A percentile compares a stretch with the other conserved stretches of the same genome.
These are phyloP conservation scores for thale cress (Arabidopsis thaliana) DNA, from an alignment of 345 rosid genomes.

Conservation along the genomic window TAIR10.1 NC_003074.8:23159001-23159500, in stretches of 20 bases:
- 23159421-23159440: background rate
- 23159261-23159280: background rate
- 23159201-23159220: background rate
- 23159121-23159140: background rate
- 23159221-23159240: background rate
- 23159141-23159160: background rate
- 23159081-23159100: constrained; percentile 30
- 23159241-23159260: background rate
- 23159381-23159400: background rate
- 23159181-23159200: background rate
- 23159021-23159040: background rate
- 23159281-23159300: background rate
- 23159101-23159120: constrained; percentile 22
- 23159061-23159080: background rate
- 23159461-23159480: too few species aligned
- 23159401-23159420: background rate
- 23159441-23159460: too few species aligned
- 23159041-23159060: constrained; percentile 6
- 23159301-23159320: background rate
- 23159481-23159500: too few species aligned
- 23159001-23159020: background rate
- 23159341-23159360: background rate
- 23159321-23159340: too few species aligned
- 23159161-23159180: background rate
- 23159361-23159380: background rate